Percentiles rank a stretch among this genome's conserved stretches.
Evolutionary conservation across 2,329 filamentous ascomycete species (phyloP).

Genomic region (Penicillium verrucosum): DNA sequence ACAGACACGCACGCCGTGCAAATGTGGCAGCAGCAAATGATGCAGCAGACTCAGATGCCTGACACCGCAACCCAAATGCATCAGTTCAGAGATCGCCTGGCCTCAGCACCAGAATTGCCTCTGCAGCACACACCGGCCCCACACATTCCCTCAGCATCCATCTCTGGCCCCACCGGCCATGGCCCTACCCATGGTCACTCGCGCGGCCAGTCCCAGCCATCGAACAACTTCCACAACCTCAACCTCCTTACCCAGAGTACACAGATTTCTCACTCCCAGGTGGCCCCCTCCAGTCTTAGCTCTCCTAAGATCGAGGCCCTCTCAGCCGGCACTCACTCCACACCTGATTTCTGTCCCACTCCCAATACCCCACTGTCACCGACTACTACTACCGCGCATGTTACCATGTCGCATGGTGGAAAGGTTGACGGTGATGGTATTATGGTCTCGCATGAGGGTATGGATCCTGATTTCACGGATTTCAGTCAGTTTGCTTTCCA

Average conservation of each 20-base stretch:
- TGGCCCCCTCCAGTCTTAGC: slow-evolving; percentile 8
- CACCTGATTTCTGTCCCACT: slow-evolving; percentile 34
- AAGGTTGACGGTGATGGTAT: slow-evolving; percentile 23
- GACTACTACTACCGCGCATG: slow-evolving; percentile 12
- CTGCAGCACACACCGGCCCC: slow-evolving; percentile 18
- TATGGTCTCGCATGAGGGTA: slow-evolving; percentile 27
- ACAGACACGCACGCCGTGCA: slow-evolving; percentile 23
- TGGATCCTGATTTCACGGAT: slow-evolving; percentile 33
- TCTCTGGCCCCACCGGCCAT: slow-evolving; percentile 17
- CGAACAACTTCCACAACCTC: slow-evolving; percentile 19
- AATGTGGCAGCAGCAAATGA: slow-evolving; percentile 29
- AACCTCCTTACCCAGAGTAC: slow-evolving; percentile 23
- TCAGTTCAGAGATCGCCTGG: slow-evolving; percentile 34
- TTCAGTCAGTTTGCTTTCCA: slow-evolving; percentile 34
- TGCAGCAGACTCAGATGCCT: slow-evolving; percentile 24
- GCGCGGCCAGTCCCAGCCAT: slow-evolving; percentile 24
- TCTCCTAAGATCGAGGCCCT: slow-evolving; percentile 24
- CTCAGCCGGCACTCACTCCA: slow-evolving; percentile 30
- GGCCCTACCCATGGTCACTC: slow-evolving; percentile 15
- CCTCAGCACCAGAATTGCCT: slow-evolving; percentile 34
- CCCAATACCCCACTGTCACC: slow-evolving; percentile 32
- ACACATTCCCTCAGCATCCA: slow-evolving; percentile 14
- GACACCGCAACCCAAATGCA: slow-evolving; percentile 20
- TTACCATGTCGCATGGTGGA: neutral
- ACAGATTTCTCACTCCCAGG: slow-evolving; percentile 4